phyloP scores from a whole-genome alignment of 176 grass and related monocot genomes.

The Phragmites australis region DNA sequence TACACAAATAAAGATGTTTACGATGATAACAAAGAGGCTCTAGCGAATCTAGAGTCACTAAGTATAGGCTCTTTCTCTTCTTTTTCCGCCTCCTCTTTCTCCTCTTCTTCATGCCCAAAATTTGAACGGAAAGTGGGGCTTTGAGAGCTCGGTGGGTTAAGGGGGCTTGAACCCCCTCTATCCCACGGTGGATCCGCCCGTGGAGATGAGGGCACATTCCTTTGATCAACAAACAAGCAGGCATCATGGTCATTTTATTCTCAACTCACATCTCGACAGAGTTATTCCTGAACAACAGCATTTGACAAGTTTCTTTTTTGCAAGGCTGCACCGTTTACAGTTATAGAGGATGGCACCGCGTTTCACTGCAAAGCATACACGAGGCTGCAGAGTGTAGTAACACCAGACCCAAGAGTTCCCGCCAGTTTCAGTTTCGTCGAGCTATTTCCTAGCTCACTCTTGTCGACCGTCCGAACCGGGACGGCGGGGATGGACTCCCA shows the following conservation, averaged over 20 bases:
- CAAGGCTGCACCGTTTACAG: neutral
- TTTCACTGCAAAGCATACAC: neutral
- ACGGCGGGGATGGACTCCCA: constrained; percentile 88
- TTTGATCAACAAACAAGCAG: neutral
- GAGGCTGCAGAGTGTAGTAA: neutral
- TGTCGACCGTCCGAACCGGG: constrained; percentile 51
- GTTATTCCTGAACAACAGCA: constrained; percentile 13
- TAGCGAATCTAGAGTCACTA: no score
- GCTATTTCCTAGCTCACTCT: neutral
- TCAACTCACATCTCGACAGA: neutral
- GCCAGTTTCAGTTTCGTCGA: neutral
- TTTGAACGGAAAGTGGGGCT: no score
- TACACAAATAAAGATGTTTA: neutral
- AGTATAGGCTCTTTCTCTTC: no score
- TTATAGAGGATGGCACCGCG: neutral
- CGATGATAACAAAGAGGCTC: neutral
- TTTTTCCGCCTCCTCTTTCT: no score
- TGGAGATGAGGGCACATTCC: neutral
- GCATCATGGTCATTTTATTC: neutral
- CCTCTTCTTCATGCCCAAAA: no score
- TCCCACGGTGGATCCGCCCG: no score
- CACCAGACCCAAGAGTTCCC: neutral
- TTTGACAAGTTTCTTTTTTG: neutral
- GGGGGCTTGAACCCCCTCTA: no score
- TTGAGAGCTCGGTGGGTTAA: no score